phyloP scores from a whole-genome alignment of 257 asterid species.

The Mentha longifolia region DNA sequence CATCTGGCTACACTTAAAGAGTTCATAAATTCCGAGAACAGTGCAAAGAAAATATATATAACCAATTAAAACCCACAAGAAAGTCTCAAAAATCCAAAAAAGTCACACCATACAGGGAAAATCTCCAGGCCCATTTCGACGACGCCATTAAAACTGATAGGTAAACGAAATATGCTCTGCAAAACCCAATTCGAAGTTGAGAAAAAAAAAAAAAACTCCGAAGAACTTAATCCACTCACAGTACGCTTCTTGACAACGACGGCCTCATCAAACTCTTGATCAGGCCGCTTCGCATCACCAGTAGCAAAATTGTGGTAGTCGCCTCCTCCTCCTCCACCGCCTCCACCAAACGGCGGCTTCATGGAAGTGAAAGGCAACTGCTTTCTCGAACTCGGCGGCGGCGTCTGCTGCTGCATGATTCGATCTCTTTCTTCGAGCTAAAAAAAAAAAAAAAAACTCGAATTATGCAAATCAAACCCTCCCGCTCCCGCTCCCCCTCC shows the following conservation, averaged over 20 bases:
- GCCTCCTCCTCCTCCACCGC: slow-evolving; percentile 37
- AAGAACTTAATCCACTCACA: slow-evolving; percentile 47
- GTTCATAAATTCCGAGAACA: slow-evolving; percentile 21
- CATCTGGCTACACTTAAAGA: neutral
- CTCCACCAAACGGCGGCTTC: slow-evolving; percentile 70
- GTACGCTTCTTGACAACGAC: slow-evolving; percentile 70
- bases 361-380: slow-evolving; percentile 67
- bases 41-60: neutral
- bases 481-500: slow-evolving; percentile 4
- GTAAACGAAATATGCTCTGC: slow-evolving; percentile 18
- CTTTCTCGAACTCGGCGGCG: slow-evolving; percentile 51
- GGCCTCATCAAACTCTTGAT: slow-evolving; percentile 59
- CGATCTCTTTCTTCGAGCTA: slow-evolving; percentile 35
- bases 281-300: slow-evolving; percentile 42
- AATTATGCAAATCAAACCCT: slow-evolving; percentile 27
- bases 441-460: neutral
- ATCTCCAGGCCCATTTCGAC: neutral
- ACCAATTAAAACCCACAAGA: neutral
- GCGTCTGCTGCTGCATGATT: slow-evolving; percentile 61
- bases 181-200: slow-evolving; percentile 20
- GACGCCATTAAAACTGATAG: neutral
- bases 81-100: neutral
- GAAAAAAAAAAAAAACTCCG: neutral
- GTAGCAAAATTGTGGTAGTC: slow-evolving; percentile 72
- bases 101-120: neutral